These are phyloP conservation scores for Paxillus ammoniavirescens DNA, from an alignment of 768 basidiomycete species.

Conservation along the genomic window DNA sequence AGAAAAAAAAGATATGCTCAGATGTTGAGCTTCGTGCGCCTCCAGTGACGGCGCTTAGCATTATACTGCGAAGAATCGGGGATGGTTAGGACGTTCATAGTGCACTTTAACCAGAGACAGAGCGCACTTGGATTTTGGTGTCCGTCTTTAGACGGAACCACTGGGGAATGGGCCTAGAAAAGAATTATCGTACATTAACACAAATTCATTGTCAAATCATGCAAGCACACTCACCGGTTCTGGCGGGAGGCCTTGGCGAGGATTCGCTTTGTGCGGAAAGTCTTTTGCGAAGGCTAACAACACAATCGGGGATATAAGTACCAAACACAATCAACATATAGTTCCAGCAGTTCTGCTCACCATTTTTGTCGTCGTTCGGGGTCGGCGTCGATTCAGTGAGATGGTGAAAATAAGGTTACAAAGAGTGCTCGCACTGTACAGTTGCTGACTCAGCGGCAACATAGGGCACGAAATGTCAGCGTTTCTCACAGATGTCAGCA, in stretches of 20 bases:
- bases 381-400: constrained; percentile 30
- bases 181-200: neutral
- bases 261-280: constrained; percentile 95
- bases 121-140: constrained; percentile 83
- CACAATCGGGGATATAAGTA: constrained; percentile 8
- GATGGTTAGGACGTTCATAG: neutral
- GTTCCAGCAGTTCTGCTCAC: constrained; percentile 31
- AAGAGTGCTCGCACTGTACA: constrained; percentile 35
- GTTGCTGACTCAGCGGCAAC: constrained; percentile 35
- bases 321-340: neutral
- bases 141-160: constrained; percentile 99
- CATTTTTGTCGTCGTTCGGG: constrained; percentile 46
- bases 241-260: constrained; percentile 95
- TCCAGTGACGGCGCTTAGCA: constrained; percentile 98
- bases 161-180: constrained; percentile 87
- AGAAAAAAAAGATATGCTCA: constrained; percentile 37
- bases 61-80: constrained; percentile 58
- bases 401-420: constrained; percentile 34
- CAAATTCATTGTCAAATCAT: neutral
- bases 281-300: constrained; percentile 94
- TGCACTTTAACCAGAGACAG: neutral
- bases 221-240: constrained; percentile 69
- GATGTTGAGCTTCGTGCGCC: constrained; percentile 98
- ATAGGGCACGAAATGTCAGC: constrained; percentile 8
- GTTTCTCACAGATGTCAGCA: neutral